Conservation (phyloP, 768 basidiomycete species). For the Auriscalpium microsporum region DNA sequence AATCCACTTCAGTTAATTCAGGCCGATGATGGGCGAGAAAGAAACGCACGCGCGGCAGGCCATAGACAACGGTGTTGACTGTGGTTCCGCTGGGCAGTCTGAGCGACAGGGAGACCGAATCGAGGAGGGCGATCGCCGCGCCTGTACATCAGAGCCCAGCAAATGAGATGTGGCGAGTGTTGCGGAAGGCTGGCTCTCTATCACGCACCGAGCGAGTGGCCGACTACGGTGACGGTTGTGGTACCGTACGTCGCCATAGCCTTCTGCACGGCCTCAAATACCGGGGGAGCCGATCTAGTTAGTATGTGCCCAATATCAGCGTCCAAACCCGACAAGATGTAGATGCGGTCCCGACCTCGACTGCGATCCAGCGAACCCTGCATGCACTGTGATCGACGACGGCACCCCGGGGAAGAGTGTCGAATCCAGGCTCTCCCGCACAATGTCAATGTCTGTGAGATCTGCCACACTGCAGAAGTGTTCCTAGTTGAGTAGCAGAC, state of each 20-base stretch:
- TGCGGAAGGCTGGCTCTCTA: background rate
- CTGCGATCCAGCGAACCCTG: conserved; percentile 39
- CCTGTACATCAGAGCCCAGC: background rate
- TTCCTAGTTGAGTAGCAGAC: background rate
- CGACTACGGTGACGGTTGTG: conserved; percentile 32
- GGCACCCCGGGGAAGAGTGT: conserved; percentile 43
- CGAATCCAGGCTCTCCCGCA: conserved; percentile 26
- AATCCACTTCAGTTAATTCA: conserved; percentile 35
- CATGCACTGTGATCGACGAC: conserved; percentile 34
- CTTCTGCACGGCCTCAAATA: conserved; percentile 31
- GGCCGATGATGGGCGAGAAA: conserved; percentile 50
- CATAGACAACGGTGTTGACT: conserved; percentile 15
- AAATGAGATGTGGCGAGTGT: background rate
- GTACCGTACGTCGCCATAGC: conserved; percentile 29
- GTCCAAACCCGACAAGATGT: too few relatives aligned
- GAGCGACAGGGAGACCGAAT: conserved; percentile 17
- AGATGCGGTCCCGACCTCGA: conserved; percentile 27
- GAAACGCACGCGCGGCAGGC: conserved; percentile 31
- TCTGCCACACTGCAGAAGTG: conserved; percentile 22
- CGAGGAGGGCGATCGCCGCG: conserved; percentile 20
- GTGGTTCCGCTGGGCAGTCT: conserved; percentile 11
- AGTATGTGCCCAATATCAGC: too few relatives aligned
- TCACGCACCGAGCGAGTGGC: conserved; percentile 26
- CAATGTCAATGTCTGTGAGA: conserved; percentile 36
- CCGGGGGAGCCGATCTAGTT: conserved; percentile 29